These are phyloP conservation scores for Pseudotulostoma volvatum DNA, from an alignment of 495 filamentous ascomycete species.

Conservation along the genomic window DNA sequence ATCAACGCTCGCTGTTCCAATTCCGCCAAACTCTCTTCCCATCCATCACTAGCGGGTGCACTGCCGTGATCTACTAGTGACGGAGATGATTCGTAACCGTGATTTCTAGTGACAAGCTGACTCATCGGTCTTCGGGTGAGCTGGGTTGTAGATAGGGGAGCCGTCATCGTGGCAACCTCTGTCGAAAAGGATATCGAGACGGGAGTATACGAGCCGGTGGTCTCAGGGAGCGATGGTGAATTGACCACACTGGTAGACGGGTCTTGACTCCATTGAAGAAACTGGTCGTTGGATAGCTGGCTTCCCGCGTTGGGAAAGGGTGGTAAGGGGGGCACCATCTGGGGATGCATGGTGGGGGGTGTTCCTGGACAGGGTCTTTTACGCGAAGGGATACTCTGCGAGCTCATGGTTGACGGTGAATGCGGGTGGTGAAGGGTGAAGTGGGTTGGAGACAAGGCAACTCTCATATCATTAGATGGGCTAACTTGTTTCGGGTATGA, in stretches of 20 bases:
- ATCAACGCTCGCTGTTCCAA: slow-evolving; percentile 57
- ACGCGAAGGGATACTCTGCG: slow-evolving; percentile 33
- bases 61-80: slow-evolving; percentile 30
- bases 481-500: no score
- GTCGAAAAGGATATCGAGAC: slow-evolving; percentile 15
- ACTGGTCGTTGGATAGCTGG: slow-evolving; percentile 37
- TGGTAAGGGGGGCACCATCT: slow-evolving; percentile 20
- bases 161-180: slow-evolving; percentile 27
- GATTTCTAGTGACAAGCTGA: slow-evolving; percentile 38
- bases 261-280: slow-evolving; percentile 36
- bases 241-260: slow-evolving; percentile 20
- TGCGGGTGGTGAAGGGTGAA: no score
- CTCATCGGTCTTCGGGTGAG: slow-evolving; percentile 48
- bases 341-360: slow-evolving; percentile 37
- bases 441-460: no score
- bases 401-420: slow-evolving; percentile 21
- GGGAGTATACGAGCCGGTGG: slow-evolving; percentile 28
- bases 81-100: slow-evolving; percentile 30
- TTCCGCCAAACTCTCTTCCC: slow-evolving; percentile 52
- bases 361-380: slow-evolving; percentile 65
- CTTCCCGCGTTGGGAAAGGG: slow-evolving; percentile 19
- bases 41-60: slow-evolving; percentile 21
- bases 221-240: slow-evolving; percentile 12
- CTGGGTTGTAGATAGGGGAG: slow-evolving; percentile 41
- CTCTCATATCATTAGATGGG: no score